A percentile compares a stretch with the other conserved stretches of the same genome.
Evolutionary conservation across 1,139 yeast genomes (phyloP).

Genomic region (Taiozyma sp.): DNA sequence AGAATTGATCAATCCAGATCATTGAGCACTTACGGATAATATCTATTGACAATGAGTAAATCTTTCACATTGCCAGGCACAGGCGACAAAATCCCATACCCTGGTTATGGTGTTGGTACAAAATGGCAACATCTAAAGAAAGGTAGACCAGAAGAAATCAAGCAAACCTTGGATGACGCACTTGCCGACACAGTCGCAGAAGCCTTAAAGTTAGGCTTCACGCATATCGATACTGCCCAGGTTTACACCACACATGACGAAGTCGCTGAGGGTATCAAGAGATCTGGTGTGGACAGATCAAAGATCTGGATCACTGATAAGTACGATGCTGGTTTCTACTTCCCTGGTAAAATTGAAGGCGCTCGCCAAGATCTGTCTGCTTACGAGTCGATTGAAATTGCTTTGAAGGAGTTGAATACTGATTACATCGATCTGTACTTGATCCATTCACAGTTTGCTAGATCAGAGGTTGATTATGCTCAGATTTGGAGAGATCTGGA

Average conservation of each 20-base stretch:
- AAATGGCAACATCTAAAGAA: constrained; percentile 36
- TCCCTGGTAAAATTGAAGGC: constrained; percentile 3
- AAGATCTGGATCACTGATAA: constrained; percentile 56
- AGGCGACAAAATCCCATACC: constrained; percentile 29
- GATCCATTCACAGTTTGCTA: constrained; percentile 40
- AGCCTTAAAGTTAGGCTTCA: constrained; percentile 41
- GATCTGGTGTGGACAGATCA: constrained; percentile 40
- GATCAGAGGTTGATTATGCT: constrained; percentile 31
- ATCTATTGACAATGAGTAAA: neutral
- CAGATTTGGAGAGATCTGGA: constrained; percentile 33
- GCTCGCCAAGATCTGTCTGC: constrained; percentile 25
- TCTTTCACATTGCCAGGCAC: constrained; percentile 7
- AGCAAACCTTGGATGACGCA: constrained; percentile 10
- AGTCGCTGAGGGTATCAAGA: constrained; percentile 45
- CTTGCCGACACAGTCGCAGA: constrained; percentile 34
- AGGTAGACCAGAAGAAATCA: constrained; percentile 12
- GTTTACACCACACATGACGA: constrained; percentile 54
- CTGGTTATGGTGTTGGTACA: constrained; percentile 55
- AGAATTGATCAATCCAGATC: too few relatives aligned
- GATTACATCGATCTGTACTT: constrained; percentile 48
- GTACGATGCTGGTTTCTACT: constrained; percentile 34
- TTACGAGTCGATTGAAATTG: constrained; percentile 31
- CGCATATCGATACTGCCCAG: constrained; percentile 57
- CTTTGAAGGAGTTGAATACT: constrained; percentile 32
- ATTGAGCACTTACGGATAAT: neutral